Conservation (phyloP, 192 early-diverging fungal species). For the Jimgerdemannia flammicorona region DNA sequence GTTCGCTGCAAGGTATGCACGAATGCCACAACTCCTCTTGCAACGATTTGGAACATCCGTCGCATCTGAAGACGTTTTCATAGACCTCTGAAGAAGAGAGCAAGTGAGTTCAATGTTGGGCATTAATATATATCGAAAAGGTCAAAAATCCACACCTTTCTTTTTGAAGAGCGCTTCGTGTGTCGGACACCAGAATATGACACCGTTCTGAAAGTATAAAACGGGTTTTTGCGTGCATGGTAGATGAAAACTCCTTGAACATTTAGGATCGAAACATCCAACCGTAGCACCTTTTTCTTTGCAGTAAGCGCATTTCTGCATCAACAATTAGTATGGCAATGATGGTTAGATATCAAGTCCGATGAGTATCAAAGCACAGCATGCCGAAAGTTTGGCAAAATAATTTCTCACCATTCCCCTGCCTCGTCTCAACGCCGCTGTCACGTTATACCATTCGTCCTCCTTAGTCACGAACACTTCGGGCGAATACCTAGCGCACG, state of each 20-base stretch:
- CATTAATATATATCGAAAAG: too few species aligned
- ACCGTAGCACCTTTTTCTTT: conserved; percentile 80
- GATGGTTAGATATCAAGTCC: not conserved
- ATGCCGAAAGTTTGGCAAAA: not conserved
- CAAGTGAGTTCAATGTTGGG: not conserved
- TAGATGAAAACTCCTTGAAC: conserved; percentile 79
- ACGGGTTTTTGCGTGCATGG: conserved; percentile 70
- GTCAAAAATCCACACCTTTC: conserved; percentile 38
- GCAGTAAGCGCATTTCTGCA: conserved; percentile 67
- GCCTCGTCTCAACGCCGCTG: conserved; percentile 66
- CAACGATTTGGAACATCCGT: conserved; percentile 54
- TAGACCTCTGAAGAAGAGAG: conserved; percentile 44
- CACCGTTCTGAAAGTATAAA: conserved; percentile 70
- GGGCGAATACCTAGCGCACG: conserved; percentile 80
- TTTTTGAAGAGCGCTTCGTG: conserved; percentile 58
- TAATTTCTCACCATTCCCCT: conserved; percentile 60
- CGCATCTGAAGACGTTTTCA: conserved; percentile 68
- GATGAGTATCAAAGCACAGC: not conserved
- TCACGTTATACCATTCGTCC: conserved; percentile 84
- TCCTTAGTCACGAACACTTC: conserved; percentile 70
- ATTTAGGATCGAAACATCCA: conserved; percentile 85
- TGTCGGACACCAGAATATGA: conserved; percentile 84
- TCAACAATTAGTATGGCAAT: not conserved
- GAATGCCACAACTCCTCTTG: conserved; percentile 60
- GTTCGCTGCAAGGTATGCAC: conserved; percentile 54